Evolutionary conservation across 768 basidiomycete species (phyloP), one percentile per base, ranked within the genome.

Genomic region (Serendipita sp.): DNA sequence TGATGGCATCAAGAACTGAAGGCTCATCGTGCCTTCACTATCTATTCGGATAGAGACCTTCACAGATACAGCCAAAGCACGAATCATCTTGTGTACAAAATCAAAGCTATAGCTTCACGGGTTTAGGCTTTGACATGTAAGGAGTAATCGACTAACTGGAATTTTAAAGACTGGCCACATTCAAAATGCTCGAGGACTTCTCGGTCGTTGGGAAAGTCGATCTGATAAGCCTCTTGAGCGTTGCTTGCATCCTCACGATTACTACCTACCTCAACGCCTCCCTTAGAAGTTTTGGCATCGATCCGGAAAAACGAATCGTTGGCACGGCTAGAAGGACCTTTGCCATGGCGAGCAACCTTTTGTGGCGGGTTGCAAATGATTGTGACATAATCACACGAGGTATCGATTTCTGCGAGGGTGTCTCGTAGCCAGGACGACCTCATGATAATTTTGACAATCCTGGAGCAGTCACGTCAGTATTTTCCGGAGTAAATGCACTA

Each of bases 381-480:
- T 0, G 88, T 89, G 18, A 98, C 79, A 66, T 85, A 88, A 47
- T 90, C 85, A 71, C 86, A 91, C 0, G 91, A 88, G 16, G 91
- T 82, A 69, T 97, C 93, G 13, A 99, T 79, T 71, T 97, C 95
- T 10, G 86, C 85, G 13, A 97, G 80, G 0, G 94, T 92, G 66
- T 96, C 92, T 47, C 89, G 85, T 38, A 98, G 85, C 90, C 92
- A 94, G 3, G 88, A 93, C 2, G 94, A 95, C 83, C 91, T 92
- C 71, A 96, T 82, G 69, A 94, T 93, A 45, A 92, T 84, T 73
- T 86, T 87, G 34, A 91, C 77, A 3, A 85, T 79, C 64, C 90
- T 89, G 46, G 23, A 0, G 65, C 32, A 35, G 41, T 1, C 11
- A 48, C 65, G 8, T n/a, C 3, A 56, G 4, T 35, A 44, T 23